Evolutionary conservation across 2,329 filamentous ascomycete genomes (phyloP), one percentile per base, ranked within the genome.

Genomic region (Talaromyces sp.): DNA sequence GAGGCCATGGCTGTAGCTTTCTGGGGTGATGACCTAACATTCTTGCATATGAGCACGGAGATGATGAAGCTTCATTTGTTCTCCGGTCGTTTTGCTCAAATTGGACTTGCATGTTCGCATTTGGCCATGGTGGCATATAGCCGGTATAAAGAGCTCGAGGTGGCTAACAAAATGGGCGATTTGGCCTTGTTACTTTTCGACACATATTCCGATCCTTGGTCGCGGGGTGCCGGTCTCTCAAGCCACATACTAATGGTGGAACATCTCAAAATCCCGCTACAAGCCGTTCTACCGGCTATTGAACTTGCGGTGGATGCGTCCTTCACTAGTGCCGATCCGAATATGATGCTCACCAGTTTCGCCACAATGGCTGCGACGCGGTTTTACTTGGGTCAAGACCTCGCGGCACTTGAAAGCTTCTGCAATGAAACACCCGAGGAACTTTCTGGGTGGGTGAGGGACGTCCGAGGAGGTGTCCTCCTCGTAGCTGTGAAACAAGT

Each of bases 211-310:
- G 80, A 84, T 58, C 67, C 77, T 3, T 86, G 84, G 69, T 85
- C 83, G 0, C 72, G 81, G 25, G 84, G 83, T 27, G 77, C 84
- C 53, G 84, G 83, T 2, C 78, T 82, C 47, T 84, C 85, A 1
- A 72, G 86, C 25, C 81, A 84, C 60, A 79, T 81, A n/a, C 71
- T 86, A 9, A 87, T 87, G 69, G 73, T 87, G n/a, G 84, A 83
- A n/a, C 85, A 88, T 68, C 69, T 88, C 27, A 78, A 82, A 61
- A 74, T 78, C 11, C 82, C 84, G 2, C 72, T 87, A 53, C 69
- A 75, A 13, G 78, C 82, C 39, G 78, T 83, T 22, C 75, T 87
- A 17, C 78, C 80, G 1, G 72, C 77, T 4, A 76, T 88, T 7
- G 82, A 85, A 64, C 72, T 73, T 52, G 84, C 83, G 0, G 76